A percentile compares a stretch with the other conserved stretches of the same genome.
Conservation (phyloP, 495 filamentous ascomycete genomes). For the Hypomontagnella monticulosa region DNA sequence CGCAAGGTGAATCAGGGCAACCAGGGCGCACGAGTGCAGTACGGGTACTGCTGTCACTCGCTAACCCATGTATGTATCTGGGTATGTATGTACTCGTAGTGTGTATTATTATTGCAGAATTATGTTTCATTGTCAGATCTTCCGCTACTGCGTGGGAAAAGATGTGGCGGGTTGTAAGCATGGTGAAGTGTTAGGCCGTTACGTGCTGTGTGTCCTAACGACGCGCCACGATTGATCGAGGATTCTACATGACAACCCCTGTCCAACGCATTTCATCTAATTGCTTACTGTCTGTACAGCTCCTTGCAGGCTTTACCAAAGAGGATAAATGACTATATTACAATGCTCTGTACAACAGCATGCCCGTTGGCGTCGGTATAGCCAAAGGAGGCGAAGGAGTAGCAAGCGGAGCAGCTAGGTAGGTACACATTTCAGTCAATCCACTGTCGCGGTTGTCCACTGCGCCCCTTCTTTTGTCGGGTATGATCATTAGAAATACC, state of each 20-base stretch:
- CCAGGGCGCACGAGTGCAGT: constrained; percentile 21
- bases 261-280: constrained; percentile 12
- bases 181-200: constrained; percentile 18
- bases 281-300: constrained; percentile 18
- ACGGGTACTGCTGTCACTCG: constrained; percentile 29
- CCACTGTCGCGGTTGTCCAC: constrained; percentile 2
- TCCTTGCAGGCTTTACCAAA: neutral
- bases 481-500: constrained; percentile 3
- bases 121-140: constrained; percentile 9
- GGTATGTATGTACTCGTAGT: neutral
- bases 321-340: neutral
- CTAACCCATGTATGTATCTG: neutral
- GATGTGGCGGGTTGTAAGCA: constrained; percentile 24
- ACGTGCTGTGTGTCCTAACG: constrained; percentile 20
- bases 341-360: neutral
- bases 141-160: constrained; percentile 2
- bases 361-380: neutral
- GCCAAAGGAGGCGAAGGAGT: neutral
- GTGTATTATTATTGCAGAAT: constrained; percentile 17
- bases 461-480: constrained; percentile 16
- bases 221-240: constrained; percentile 12
- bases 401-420: neutral
- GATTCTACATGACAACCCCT: constrained; percentile 4
- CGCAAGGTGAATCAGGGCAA: constrained; percentile 12
- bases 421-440: neutral